Base-by-base conservation (phyloP, 441 rosid genomes). In the Bruguiera hainesii region DNA sequence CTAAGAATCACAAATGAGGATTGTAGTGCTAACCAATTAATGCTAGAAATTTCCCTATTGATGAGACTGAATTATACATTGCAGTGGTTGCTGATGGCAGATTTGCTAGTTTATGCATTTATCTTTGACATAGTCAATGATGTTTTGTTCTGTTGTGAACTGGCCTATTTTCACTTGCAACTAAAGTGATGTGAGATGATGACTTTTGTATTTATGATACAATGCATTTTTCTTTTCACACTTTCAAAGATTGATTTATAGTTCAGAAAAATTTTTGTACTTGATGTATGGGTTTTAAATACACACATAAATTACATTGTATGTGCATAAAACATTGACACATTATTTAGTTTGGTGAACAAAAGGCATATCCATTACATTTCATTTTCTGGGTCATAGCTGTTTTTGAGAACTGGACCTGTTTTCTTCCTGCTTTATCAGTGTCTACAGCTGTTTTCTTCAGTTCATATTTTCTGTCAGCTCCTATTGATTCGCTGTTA, bases 401-500 rank as follows among this genome's bases (percentile, higher is more conserved):
- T 13, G 48, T 42, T 42, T 13, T 42, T 4, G 1, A 42, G 15
- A 42, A 42, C 16, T 42, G 0, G 16, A 11, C 48, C 5, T 42
- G 15, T 13, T 42, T 42, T 11, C 48, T 42, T 42, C 18, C 48
- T 42, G 29, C 29, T 53, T 20, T 53, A 53, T 21, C 28, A 23
- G 23, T 11, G 8, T 23, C 23, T 53, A 1, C 10, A 7, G 57
- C 28, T 53, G 29, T 53, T 21, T 23, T 53, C 57, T 53, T 5
- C 6, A 7, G 29, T 23, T 53, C 29, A 53, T 53, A 53, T 23
- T 23, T 53, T 56, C 9, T 19, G 8, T 26, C 29, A 67, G 39
- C n/a, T 19, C 37, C 56, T 56, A 31, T 10, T 56, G 71, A 42
- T 66, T 63, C 66, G 3, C 29, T 33, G 35, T 46, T 46, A 50